Evolutionary conservation across 2,329 filamentous ascomycete genomes (phyloP).

Genomic region (Monilinia laxa): DNA sequence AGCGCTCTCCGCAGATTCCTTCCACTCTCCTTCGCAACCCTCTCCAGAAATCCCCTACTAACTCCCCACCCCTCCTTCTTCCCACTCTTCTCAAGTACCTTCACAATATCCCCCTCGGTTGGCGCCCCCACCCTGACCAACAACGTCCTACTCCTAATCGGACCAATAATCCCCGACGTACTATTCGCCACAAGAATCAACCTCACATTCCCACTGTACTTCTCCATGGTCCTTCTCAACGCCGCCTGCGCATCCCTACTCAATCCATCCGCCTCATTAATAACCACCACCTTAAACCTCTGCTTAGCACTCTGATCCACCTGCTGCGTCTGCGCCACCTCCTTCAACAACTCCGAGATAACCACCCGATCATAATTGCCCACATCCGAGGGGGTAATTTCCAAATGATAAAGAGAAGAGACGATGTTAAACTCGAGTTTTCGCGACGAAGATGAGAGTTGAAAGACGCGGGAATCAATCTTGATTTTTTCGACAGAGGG

Average conservation of each 20-base stretch:
- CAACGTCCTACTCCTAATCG: conserved; percentile 87
- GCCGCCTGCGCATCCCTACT: conserved; percentile 94
- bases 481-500: conserved; percentile 99
- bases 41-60: conserved; percentile 71
- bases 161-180: conserved; percentile 98
- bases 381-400: conserved; percentile 96
- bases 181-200: conserved; percentile 92
- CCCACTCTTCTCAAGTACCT: conserved; percentile 67
- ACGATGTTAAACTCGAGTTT: conserved; percentile 99
- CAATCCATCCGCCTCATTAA: conserved; percentile 96
- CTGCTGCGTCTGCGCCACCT: conserved; percentile 97
- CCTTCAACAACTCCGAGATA: conserved; percentile 91
- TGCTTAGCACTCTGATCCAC: conserved; percentile 91
- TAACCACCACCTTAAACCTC: conserved; percentile 96
- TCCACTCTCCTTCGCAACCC: conserved; percentile 87
- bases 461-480: conserved; percentile 95
- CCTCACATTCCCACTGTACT: conserved; percentile 93
- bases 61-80: conserved; percentile 83
- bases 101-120: conserved; percentile 78
- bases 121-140: conserved; percentile 90
- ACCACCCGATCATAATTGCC: conserved; percentile 96
- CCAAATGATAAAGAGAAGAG: conserved; percentile 92
- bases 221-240: conserved; percentile 94
- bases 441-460: conserved; percentile 84
- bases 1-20: conserved; percentile 86